Conservation (phyloP, 371 early-diverging fungal species). For the Batrachochytrium dendrobatidis region DNA sequence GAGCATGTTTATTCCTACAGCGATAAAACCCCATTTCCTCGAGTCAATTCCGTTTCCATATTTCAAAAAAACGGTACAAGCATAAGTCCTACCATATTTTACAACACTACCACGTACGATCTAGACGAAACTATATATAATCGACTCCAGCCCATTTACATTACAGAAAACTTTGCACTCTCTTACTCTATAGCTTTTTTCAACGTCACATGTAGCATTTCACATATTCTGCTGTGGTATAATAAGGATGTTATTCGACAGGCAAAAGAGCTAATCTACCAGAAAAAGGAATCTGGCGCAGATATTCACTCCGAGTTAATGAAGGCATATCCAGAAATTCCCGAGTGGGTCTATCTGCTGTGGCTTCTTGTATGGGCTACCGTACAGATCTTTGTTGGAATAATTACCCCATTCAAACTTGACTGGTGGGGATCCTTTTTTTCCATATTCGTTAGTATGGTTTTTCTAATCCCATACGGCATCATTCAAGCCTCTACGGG, state of each 20-base stretch:
- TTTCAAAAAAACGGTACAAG: slow-evolving; percentile 44
- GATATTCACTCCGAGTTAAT: slow-evolving; percentile 6
- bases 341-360: neutral
- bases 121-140: slow-evolving; percentile 56
- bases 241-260: slow-evolving; percentile 15
- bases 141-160: slow-evolving; percentile 61
- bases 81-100: slow-evolving; percentile 49
- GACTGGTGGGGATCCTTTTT: slow-evolving; percentile 46
- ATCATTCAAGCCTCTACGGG: slow-evolving; percentile 30
- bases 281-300: neutral
- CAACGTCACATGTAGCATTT: slow-evolving; percentile 16
- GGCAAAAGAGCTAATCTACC: neutral
- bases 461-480: slow-evolving; percentile 68
- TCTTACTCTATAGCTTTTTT: slow-evolving; percentile 12
- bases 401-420: neutral
- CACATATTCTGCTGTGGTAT: slow-evolving; percentile 29
- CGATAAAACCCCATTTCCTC: slow-evolving; percentile 3
- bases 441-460: slow-evolving; percentile 53
- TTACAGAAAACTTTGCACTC: slow-evolving; percentile 39
- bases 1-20: neutral
- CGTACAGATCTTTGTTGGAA: slow-evolving; percentile 14
- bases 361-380: slow-evolving; percentile 6
- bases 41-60: slow-evolving; percentile 28
- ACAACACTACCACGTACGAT: slow-evolving; percentile 39
- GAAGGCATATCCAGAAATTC: neutral